Conservation (phyloP, 148 eudicot species). For the Spergularia marina region DNA sequence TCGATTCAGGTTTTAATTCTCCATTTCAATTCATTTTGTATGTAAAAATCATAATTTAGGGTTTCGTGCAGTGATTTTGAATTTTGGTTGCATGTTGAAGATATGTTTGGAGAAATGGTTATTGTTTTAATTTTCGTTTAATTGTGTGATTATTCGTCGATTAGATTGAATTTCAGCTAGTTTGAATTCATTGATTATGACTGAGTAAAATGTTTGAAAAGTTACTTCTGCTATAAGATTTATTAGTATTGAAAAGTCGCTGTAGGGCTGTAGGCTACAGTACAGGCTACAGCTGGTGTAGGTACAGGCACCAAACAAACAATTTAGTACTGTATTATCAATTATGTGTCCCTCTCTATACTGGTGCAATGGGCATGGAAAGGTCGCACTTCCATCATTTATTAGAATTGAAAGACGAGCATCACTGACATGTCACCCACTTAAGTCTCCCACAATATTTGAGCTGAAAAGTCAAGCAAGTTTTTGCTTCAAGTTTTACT, state of each 20-base stretch:
- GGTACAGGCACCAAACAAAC: slow-evolving; percentile 4
- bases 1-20: too few species aligned
- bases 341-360: slow-evolving; percentile 3
- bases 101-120: too few species aligned
- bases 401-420: not conserved
- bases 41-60: too few species aligned
- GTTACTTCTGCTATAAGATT: slow-evolving; percentile 1
- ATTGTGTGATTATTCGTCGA: too few species aligned
- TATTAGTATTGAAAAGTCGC: slow-evolving; percentile 7
- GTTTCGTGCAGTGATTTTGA: too few species aligned
- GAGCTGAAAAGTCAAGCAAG: not conserved
- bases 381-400: not conserved
- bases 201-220: not conserved
- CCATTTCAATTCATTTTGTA: too few species aligned
- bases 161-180: too few species aligned
- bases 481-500: not conserved
- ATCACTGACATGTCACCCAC: slow-evolving; percentile 12
- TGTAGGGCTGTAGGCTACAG: not conserved
- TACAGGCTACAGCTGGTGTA: slow-evolving; percentile 20
- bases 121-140: too few species aligned
- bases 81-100: too few species aligned
- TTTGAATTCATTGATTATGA: too few species aligned
- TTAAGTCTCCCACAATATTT: not conserved
- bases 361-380: slow-evolving; percentile 1
- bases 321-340: not conserved